Percentiles rank a stretch among this genome's conserved stretches.
Evolutionary conservation across 768 basidiomycete species (phyloP).

Genomic region (Lyophyllum shimeji): DNA sequence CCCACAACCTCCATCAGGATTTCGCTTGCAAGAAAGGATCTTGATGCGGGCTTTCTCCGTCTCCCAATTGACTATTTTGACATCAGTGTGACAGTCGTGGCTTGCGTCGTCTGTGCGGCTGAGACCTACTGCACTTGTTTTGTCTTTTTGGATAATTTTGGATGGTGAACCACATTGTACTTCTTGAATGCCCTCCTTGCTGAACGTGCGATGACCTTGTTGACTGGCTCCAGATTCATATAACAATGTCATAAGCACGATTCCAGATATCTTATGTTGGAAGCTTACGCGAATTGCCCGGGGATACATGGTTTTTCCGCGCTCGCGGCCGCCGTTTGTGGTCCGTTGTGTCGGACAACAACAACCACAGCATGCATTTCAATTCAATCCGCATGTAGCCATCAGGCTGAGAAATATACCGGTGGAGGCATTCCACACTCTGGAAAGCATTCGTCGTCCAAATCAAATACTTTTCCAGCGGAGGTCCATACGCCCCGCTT

Average conservation of each 20-base stretch:
- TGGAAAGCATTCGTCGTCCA: too few species aligned
- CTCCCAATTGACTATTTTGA: neutral
- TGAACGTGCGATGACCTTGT: neutral
- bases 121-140: slow-evolving; percentile 12
- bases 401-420: too few species aligned
- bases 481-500: too few species aligned
- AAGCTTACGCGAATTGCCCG: neutral
- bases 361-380: neutral
- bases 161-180: neutral
- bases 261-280: neutral
- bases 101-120: slow-evolving; percentile 7
- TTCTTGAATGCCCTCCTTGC: neutral
- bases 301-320: slow-evolving; percentile 10
- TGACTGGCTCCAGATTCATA: neutral
- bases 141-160: slow-evolving; percentile 9
- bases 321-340: slow-evolving; percentile 6
- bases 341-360: slow-evolving; percentile 13
- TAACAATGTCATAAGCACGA: neutral
- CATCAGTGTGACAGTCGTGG: neutral
- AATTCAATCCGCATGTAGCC: neutral
- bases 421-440: too few species aligned
- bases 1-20: slow-evolving; percentile 11
- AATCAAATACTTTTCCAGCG: too few species aligned
- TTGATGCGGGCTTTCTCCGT: slow-evolving; percentile 17
- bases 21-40: neutral